Percentiles rank a stretch among this genome's conserved stretches.
These are phyloP conservation scores for Calcarisporium arbuscula DNA, from an alignment of 2,329 filamentous ascomycete species.

Conservation along the genomic window DNA sequence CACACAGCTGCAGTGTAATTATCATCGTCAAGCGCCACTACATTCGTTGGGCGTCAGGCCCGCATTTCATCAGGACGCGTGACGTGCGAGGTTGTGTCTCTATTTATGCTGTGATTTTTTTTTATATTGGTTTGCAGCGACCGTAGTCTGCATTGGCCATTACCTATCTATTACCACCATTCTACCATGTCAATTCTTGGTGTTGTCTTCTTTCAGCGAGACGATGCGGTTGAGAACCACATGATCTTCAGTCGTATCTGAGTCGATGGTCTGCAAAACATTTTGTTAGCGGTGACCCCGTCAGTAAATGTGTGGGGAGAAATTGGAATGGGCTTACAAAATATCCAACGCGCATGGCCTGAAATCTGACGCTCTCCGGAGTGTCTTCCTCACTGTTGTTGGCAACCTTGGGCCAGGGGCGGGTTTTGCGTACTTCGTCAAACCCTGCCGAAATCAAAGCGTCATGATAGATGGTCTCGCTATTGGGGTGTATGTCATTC, in stretches of 20 bases:
- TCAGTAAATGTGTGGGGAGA: no score
- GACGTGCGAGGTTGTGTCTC: no score
- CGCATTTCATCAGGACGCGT: no score
- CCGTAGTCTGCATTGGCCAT: no score
- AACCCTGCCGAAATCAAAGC: slow-evolving; percentile 76
- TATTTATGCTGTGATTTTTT: no score
- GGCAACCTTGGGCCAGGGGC: slow-evolving; percentile 71
- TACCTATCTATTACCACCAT: no score
- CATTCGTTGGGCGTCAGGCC: no score
- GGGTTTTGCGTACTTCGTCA: slow-evolving; percentile 62
- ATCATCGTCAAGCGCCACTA: no score
- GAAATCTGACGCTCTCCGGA: slow-evolving; percentile 72
- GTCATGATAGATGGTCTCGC: slow-evolving; percentile 64
- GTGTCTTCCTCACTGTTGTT: slow-evolving; percentile 58
- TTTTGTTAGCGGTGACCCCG: not conserved
- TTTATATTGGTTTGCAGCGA: no score
- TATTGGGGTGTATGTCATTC: slow-evolving; percentile 72
- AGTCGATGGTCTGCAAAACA: slow-evolving; percentile 53
- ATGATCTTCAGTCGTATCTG: slow-evolving; percentile 65
- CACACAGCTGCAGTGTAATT: no score
- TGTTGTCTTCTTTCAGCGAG: slow-evolving; percentile 73
- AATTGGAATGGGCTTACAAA: slow-evolving; percentile 42
- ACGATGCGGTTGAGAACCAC: slow-evolving; percentile 84
- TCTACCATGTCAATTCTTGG: slow-evolving; percentile 50
- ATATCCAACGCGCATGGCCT: slow-evolving; percentile 78